Evolutionary conservation across 306 rosid species (phyloP), one percentile per base, ranked within the genome.

Genomic region (Trifolium subterraneum): DNA sequence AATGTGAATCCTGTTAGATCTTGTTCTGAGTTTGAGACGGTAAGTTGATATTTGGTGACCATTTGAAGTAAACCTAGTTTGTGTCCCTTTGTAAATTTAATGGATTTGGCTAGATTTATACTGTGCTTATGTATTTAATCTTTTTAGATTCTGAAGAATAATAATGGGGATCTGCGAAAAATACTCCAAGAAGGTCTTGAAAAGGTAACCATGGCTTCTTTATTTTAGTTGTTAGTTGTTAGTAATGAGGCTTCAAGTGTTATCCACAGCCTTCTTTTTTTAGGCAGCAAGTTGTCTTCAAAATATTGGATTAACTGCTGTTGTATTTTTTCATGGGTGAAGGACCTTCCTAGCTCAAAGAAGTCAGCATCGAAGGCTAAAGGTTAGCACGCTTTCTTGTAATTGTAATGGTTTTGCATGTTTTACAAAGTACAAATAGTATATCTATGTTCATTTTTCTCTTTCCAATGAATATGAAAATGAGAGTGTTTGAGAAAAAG

Each of bases 1-100:
- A 89, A 87, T 54, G 90, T 63, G 13, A 84, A 91, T 88, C 92
- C 94, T 33, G 38, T 59, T n/a, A 81, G 79, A 84, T 89, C 70
- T 51, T 78, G 25, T 70, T 70, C 86, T 18, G 86, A 86, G 83
- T 89, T 91, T 79, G 85, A 86, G 55, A 45, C 1, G 35, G 97
- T 91, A 65, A 64, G 81, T 75, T 76, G 64, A 61, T 65, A 68
- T 62, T 81, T 55, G 60, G 52, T 47, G 68, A 64, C 60, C 56
- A n/a, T 44, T 38, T 81, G 68, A 70, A 61, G 56, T 29, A 12
- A 62, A 18, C 39, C 50, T 35, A 23, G 18, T 52, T 48, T 62
- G n/a, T 50, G 20, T 48, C 16, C 16, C 56, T 55, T 33, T 51
- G 16, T 18, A 72, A 41, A 77, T 68, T 20, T 68, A 65, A 68